Base-by-base conservation (phyloP, 2,329 filamentous ascomycete genomes). In the Leptographium galeiforme region DNA sequence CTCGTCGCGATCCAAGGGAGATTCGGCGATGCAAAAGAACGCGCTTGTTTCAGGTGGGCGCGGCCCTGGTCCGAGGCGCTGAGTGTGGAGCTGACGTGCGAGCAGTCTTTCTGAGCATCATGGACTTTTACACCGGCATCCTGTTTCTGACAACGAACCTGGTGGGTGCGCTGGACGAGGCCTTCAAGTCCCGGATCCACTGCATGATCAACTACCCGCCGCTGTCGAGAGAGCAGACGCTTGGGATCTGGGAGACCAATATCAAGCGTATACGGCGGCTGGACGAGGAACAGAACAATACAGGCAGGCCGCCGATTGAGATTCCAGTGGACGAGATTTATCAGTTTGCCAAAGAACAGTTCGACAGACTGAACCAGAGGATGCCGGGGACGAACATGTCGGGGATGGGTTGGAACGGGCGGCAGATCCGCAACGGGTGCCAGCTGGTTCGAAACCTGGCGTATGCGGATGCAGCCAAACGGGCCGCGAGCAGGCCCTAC, bases 101-200 rank as follows among this genome's bases (percentile, higher is more conserved):
- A 4, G n/a, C 33, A 64, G 71, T 74, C 1, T 75, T 75, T 59
- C 63, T 75, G 5, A 66, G 70, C 6, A 65, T 72, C 0, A 63
- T 75, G 0, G 72, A 75, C 59, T 74, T 74, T 61, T 74, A 73
- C 57, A 63, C 63, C 2, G 73, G 73, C n/a, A 66, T 75, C 7
- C 59, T 75, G 6, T 73, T 73, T 62, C 63, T 77, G 4, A 77
- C 74, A 0, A 77, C 73, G 12, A 77, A 77, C 62, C 67, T 72
- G 4, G 68, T 74, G 8, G 71, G 72, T 13, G 64, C 64, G 2
- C 68, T 77, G 4, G 74, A 77, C 51, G 72, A 73, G 53, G 74
- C 74, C 0, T 74, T 75, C 62, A 68, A 69, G 61, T 75, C 72
- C 2, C 68, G 72, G n/a, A 72, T 75, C 43, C 72, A 75, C 53